These are phyloP conservation scores for Candolleomyces efflorescens DNA, from an alignment of 768 basidiomycete genomes.

Conservation along the genomic window DNA sequence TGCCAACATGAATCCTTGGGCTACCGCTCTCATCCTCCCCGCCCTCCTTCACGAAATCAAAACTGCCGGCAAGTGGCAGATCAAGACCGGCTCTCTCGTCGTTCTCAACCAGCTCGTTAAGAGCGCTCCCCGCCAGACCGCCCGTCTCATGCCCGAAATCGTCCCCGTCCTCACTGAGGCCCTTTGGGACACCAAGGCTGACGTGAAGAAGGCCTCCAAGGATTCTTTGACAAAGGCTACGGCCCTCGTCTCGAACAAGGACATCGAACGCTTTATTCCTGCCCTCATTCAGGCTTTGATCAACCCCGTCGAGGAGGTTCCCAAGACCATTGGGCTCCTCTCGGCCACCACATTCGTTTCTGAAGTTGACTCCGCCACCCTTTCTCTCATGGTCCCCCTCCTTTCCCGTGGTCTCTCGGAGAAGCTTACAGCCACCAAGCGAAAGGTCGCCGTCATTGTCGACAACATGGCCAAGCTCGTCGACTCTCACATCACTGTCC, in stretches of 20 bases:
- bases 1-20: constrained; percentile 86
- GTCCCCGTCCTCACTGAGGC: constrained; percentile 92
- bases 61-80: constrained; percentile 95
- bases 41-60: constrained; percentile 90
- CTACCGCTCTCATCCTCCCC: constrained; percentile 75
- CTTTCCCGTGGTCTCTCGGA: constrained; percentile 90
- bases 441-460: constrained; percentile 95
- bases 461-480: constrained; percentile 99
- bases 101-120: constrained; percentile 84
- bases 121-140: constrained; percentile 78
- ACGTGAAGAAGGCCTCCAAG: constrained; percentile 98
- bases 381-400: constrained; percentile 97
- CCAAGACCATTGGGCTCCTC: constrained; percentile 90
- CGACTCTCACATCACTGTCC: constrained; percentile 90
- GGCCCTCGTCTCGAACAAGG: constrained; percentile 96
- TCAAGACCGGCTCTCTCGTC: constrained; percentile 85
- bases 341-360: constrained; percentile 99
- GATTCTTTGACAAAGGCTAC: constrained; percentile 92
- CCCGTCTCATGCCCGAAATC: constrained; percentile 90
- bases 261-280: constrained; percentile 94
- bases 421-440: constrained; percentile 94
- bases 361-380: constrained; percentile 95
- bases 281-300: constrained; percentile 97
- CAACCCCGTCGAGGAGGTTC: constrained; percentile 99
- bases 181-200: constrained; percentile 98